Conservation (phyloP, 495 filamentous ascomycete species). For the Penicillium flavigenum region DNA sequence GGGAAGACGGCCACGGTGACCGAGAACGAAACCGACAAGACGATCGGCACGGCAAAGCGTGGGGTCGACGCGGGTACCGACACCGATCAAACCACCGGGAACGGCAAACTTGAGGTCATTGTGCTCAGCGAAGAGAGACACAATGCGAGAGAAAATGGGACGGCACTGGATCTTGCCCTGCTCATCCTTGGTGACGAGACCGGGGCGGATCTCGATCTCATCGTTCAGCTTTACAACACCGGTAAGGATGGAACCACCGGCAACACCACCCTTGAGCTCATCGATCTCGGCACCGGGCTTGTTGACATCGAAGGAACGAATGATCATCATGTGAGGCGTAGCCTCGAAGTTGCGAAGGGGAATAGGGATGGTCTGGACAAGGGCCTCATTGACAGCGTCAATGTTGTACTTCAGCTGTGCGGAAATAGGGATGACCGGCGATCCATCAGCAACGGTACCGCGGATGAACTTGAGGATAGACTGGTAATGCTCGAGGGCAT, state of each 20-base stretch:
- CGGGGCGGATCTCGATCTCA: constrained; percentile 96
- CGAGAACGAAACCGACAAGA: constrained; percentile 96
- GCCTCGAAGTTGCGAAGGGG: constrained; percentile 84
- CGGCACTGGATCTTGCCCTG: constrained; percentile 93
- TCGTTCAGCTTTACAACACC: constrained; percentile 94
- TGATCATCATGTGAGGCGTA: constrained; percentile 96
- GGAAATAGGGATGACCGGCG: constrained; percentile 96
- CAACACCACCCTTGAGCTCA: constrained; percentile 97
- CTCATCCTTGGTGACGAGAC: constrained; percentile 91
- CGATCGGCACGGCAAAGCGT: constrained; percentile 98
- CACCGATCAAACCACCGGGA: constrained; percentile 93
- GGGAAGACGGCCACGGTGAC: constrained; percentile 84
- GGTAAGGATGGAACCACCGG: constrained; percentile 92
- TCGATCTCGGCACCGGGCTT: constrained; percentile 99
- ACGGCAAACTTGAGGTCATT: constrained; percentile 98
- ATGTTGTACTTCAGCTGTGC: constrained; percentile 99
- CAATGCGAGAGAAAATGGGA: constrained; percentile 92
- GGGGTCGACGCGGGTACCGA: constrained; percentile 94
- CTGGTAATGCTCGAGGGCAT: constrained; percentile 86
- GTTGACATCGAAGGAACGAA: constrained; percentile 98
- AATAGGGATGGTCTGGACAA: constrained; percentile 90
- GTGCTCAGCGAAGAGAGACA: constrained; percentile 93
- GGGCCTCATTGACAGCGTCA: constrained; percentile 92
- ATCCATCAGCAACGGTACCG: constrained; percentile 93
- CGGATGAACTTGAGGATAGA: constrained; percentile 97